These are phyloP conservation scores for Amanita phalloides DNA, from an alignment of 768 basidiomycete species.

Conservation along the genomic window DNA sequence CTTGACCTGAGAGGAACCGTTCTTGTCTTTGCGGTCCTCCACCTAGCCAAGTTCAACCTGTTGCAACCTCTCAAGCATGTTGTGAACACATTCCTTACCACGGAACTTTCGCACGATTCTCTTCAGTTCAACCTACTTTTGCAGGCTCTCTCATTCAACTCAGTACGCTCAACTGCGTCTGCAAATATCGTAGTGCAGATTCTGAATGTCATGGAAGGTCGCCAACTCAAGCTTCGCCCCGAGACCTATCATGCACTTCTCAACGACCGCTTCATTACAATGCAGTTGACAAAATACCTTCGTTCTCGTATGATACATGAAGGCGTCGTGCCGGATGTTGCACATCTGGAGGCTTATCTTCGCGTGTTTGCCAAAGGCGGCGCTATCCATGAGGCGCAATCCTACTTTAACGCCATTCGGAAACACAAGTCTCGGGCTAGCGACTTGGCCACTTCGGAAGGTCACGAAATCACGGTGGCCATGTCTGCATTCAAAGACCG, in stretches of 20 bases:
- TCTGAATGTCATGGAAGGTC: conserved; percentile 35
- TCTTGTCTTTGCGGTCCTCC: conserved; percentile 33
- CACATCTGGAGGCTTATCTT: conserved; percentile 38
- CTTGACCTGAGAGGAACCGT: conserved; percentile 27
- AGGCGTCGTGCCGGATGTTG: conserved; percentile 24
- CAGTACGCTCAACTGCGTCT: conserved; percentile 26
- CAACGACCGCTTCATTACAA: conserved; percentile 37
- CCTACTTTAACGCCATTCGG: conserved; percentile 29
- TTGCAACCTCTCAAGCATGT: conserved; percentile 34
- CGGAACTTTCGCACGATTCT: conserved; percentile 16
- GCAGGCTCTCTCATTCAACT: conserved; percentile 32
- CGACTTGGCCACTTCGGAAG: conserved; percentile 8
- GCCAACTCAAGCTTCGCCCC: conserved; percentile 27
- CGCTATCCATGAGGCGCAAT: conserved; percentile 26
- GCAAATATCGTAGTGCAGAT: conserved; percentile 29
- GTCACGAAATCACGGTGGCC: conserved; percentile 31
- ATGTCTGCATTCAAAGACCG: conserved; percentile 30
- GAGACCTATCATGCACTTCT: conserved; percentile 35
- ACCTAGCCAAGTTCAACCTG: conserved; percentile 41
- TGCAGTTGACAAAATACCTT: conserved; percentile 38
- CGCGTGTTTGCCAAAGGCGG: conserved; percentile 36
- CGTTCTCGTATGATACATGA: conserved; percentile 30
- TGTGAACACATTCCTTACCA: conserved; percentile 28
- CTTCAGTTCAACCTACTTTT: conserved; percentile 44
- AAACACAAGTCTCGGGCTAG: background rate